Conservation (phyloP, 257 asterid genomes). For the Nicotiana otophora region DNA sequence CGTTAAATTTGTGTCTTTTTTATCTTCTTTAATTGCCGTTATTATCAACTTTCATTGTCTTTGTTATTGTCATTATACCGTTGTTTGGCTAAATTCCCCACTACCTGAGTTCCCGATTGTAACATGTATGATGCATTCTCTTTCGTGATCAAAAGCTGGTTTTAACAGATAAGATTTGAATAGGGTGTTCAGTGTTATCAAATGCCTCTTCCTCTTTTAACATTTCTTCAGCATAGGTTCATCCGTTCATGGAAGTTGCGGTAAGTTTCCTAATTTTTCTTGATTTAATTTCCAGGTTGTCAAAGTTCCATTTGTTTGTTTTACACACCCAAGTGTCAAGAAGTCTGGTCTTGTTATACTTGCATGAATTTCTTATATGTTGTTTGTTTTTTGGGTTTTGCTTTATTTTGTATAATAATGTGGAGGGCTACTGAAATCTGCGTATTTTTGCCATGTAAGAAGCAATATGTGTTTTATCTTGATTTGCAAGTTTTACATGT, state of each 20-base stretch:
- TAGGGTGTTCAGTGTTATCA: background rate
- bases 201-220: background rate
- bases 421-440: background rate
- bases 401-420: background rate
- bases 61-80: no score
- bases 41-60: no score
- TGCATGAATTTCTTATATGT: background rate
- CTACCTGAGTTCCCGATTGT: no score
- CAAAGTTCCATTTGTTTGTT: background rate
- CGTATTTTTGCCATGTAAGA: background rate
- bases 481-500: background rate
- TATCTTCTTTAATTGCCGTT: no score
- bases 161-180: background rate
- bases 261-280: background rate
- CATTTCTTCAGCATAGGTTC: background rate
- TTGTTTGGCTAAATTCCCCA: no score
- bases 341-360: no score
- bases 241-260: background rate
- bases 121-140: background rate
- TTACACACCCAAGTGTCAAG: background rate
- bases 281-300: background rate
- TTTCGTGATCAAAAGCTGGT: background rate
- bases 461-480: background rate
- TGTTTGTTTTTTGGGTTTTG: background rate
- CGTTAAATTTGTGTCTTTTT: no score